Base-by-base conservation (phyloP, 2,329 filamentous ascomycete species). In the Fusarium sp. region DNA sequence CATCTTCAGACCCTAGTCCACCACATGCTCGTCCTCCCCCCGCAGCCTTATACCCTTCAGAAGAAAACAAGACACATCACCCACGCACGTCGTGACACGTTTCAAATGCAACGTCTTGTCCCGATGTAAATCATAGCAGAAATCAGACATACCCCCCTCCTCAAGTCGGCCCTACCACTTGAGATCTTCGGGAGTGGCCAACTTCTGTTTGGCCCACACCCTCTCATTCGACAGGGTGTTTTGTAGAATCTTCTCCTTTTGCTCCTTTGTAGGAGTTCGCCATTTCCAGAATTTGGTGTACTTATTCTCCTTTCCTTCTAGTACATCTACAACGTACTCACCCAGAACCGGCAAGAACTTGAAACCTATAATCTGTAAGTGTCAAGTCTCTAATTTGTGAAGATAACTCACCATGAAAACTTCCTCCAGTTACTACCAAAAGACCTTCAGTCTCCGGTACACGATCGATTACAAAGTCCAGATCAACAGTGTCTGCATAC, bases 11-110 rank as follows among this genome's bases (percentile, higher is more conserved):
- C 52, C 52, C 29, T 34, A 20, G n/a, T 35, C 52, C 18, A 35
- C 29, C 27, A 34, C 52, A 50, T 50, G 45, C 45, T 7, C 11
- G 47, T 52, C 47, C 47, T 52, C 27, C 27, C 31, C 47, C 6
- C 34, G 40, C 13, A 64, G 27, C 20, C 31, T 16, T 27, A 40
- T 11, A 16, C 13, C 29, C 1, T 34, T 34, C 31, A 34, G 31
- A 34, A 34, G 31, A 6, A 31, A 34, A 34, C 31, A 34, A 34
- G 16, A 37, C 20, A 37, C 18, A 18, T 58, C 20, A 57, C 38
- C 31, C 31, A 34, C 31, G 29, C 20, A 69, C 61, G 31, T 6
- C 27, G 29, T 68, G 71, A 64, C 67, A 73, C 62, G 67, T 71
- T 74, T 67, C 67, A 67, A 50, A 31, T 40, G 37, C 59, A 18